A percentile compares a stretch with the other conserved stretches of the same genome.
These are phyloP conservation scores for Alternaria arbusti DNA, from an alignment of 2,329 filamentous ascomycete genomes.

Conservation along the genomic window DNA sequence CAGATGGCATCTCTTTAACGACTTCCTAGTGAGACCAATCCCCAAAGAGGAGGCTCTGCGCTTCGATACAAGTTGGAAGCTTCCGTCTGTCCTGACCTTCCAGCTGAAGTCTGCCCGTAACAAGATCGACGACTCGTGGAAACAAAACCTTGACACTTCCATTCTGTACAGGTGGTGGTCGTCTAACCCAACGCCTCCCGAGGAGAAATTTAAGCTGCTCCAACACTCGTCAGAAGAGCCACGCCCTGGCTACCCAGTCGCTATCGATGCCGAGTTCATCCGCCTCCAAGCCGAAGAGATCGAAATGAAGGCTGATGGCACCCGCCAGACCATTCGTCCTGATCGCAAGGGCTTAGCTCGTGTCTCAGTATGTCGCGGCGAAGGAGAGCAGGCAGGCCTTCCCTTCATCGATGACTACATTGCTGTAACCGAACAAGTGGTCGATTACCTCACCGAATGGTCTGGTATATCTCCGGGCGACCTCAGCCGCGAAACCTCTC, in stretches of 20 bases:
- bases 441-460: slow-evolving; percentile 94
- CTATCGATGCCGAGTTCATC: slow-evolving; percentile 96
- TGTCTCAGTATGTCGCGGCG: slow-evolving; percentile 85
- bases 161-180: slow-evolving; percentile 79
- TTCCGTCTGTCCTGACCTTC: slow-evolving; percentile 85
- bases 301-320: slow-evolving; percentile 93
- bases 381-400: slow-evolving; percentile 76
- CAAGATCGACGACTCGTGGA: slow-evolving; percentile 85
- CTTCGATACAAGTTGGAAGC: slow-evolving; percentile 92
- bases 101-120: slow-evolving; percentile 84
- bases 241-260: slow-evolving; percentile 75
- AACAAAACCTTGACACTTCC: slow-evolving; percentile 79
- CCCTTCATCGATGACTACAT: slow-evolving; percentile 99
- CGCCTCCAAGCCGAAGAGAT: slow-evolving; percentile 91
- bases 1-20: slow-evolving; percentile 96
- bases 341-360: slow-evolving; percentile 91
- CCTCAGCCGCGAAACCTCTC: slow-evolving; percentile 77
- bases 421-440: slow-evolving; percentile 84
- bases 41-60: slow-evolving; percentile 82
- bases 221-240: slow-evolving; percentile 68
- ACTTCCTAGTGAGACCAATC: slow-evolving; percentile 87
- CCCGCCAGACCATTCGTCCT: slow-evolving; percentile 88
- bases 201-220: slow-evolving; percentile 67
- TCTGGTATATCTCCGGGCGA: slow-evolving; percentile 89
- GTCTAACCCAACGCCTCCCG: slow-evolving; percentile 47